phyloP scores from a whole-genome alignment of 2,329 filamentous ascomycete genomes.

The Colletotrichum somersetense region DNA sequence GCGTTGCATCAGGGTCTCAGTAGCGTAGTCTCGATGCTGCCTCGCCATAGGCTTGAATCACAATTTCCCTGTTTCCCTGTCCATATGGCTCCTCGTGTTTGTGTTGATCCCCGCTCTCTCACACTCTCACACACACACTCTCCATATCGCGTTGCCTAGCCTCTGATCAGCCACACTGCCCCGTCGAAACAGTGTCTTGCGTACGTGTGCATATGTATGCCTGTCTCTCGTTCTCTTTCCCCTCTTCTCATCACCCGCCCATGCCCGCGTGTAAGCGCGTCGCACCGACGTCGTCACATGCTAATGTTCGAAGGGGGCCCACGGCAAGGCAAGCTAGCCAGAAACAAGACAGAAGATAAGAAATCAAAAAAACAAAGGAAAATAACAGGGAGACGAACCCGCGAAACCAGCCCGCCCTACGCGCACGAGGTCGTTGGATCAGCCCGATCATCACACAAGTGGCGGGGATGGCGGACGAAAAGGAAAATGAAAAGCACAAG shows the following conservation, averaged over 20 bases:
- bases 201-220: background rate
- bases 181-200: background rate
- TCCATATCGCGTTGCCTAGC: background rate
- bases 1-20: background rate
- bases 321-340: background rate
- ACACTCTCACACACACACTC: too few species aligned
- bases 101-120: background rate
- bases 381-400: background rate
- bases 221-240: background rate
- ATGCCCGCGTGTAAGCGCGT: slow-evolving; percentile 1
- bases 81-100: background rate
- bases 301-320: background rate
- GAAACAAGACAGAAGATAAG: background rate
- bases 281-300: slow-evolving; percentile 9
- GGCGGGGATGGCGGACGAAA: background rate
- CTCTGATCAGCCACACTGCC: slow-evolving; percentile 2
- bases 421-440: background rate
- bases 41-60: slow-evolving; percentile 13
- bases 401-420: background rate
- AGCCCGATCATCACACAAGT: background rate
- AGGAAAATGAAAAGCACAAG: background rate
- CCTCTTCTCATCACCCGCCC: background rate
- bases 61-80: slow-evolving; percentile 6
- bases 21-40: background rate
- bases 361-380: background rate